Base-by-base conservation (phyloP, 306 rosid genomes). In the Malus fusca region DNA sequence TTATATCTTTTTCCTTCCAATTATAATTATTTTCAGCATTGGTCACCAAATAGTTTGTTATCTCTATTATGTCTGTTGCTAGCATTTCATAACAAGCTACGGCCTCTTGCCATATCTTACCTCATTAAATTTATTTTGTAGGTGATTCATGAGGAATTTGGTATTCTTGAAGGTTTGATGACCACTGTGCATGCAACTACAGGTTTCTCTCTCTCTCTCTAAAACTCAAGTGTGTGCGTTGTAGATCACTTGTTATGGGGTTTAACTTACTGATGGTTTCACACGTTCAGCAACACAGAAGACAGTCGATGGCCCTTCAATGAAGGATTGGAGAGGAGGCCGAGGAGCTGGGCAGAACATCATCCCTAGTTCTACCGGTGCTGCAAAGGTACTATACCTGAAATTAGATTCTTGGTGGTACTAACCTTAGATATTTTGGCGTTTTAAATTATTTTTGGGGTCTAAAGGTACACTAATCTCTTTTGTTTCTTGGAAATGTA, bases 111-210 rank as follows among this genome's bases (percentile, higher is more conserved):
- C 28, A 35, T 8, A n/a, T 56, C 14, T 35, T 8, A 21, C 19
- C 51, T 64, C 40, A 11, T 44, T 53, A 58, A 42, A 21, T 72
- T 33, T 69, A 53, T 70, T 67, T 53, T 71, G 37, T 76, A 95
- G 98, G 98, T 95, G 72, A 93, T 95, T 84, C 91, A 95, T 31
- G 97, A 95, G 82, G 97, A 90, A 83, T 95, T 95, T 75, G 99
- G 97, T 59, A 95, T 95, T 61, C 43, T 89, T 72, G 99, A 95
- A 86, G 99, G 97, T 85, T 83, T 95, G 84, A 95, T 95, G 99
- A 95, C 99, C n/a, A 95, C 99, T 59, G 99, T 95, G 52, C 99
- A 95, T 85, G 99, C 99, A 80, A 95, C 99, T 43, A 92, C 99
- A 89, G 99, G 99, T 95, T 56, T 65, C 63, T 40, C 68, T 55